Evolutionary conservation across 108 stramenopile genomes (phyloP).

Genomic region (Cyclostephanos invisitatus): DNA sequence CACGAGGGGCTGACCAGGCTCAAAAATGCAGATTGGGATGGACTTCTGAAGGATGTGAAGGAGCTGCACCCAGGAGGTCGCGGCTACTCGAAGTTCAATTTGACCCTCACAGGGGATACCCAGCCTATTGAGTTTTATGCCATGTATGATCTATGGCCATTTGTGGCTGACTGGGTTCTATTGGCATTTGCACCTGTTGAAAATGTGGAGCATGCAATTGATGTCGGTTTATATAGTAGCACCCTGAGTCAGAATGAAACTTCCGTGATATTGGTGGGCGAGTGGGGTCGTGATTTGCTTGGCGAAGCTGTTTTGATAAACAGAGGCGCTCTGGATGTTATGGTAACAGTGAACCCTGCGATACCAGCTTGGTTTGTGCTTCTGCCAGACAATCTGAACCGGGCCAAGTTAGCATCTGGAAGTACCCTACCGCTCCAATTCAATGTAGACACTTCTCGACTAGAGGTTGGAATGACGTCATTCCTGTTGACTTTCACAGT

Average conservation of each 20-base stretch:
- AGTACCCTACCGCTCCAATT: neutral
- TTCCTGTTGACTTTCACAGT: constrained; percentile 14
- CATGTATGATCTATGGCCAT: constrained; percentile 32
- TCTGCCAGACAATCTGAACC: too few relatives aligned
- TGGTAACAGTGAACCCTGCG: too few relatives aligned
- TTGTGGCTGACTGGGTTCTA: constrained; percentile 34
- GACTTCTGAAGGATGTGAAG: neutral
- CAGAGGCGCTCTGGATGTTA: too few relatives aligned
- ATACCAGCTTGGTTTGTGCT: too few relatives aligned
- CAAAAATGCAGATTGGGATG: constrained; percentile 30
- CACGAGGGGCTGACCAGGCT: constrained; percentile 19
- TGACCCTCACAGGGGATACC: constrained; percentile 20
- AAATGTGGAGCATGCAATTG: constrained; percentile 15
- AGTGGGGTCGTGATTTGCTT: constrained; percentile 1
- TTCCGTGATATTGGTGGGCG: neutral
- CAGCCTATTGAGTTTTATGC: constrained; percentile 19
- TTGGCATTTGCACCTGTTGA: constrained; percentile 20
- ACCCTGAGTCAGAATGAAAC: neutral
- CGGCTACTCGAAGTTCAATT: constrained; percentile 7
- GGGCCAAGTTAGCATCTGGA: too few relatives aligned
- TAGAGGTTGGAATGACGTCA: constrained; percentile 10
- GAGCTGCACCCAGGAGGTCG: constrained; percentile 16
- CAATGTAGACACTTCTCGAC: neutral
- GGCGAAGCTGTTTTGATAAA: neutral
- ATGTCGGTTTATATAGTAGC: neutral